A percentile compares a stretch with the other conserved stretches of the same genome.
phyloP scores from a whole-genome alignment of 164 flowering plant genomes.

The Magnolia sinica region DNA sequence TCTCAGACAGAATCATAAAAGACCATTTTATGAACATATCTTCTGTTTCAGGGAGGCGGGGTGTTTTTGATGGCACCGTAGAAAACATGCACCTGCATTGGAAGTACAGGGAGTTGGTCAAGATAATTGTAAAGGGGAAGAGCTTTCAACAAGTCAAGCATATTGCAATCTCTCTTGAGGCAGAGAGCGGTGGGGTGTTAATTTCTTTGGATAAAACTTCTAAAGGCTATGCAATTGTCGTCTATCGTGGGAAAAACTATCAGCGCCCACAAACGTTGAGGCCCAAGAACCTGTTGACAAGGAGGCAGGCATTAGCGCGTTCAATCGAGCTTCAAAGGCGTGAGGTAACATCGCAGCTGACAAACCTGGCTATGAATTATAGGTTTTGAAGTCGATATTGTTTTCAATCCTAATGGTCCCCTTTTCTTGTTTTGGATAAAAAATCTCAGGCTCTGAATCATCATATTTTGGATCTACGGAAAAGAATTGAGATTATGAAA shows the following conservation, averaged over 20 bases:
- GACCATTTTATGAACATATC: not conserved
- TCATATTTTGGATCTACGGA: constrained; percentile 56
- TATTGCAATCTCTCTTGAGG: constrained; percentile 77
- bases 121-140: constrained; percentile 64
- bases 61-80: constrained; percentile 74
- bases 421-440: not conserved
- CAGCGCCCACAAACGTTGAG: constrained; percentile 45
- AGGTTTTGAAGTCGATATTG: not conserved
- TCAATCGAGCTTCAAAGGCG: constrained; percentile 85
- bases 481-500: constrained; percentile 54
- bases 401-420: not conserved
- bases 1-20: not conserved
- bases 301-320: constrained; percentile 75
- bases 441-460: constrained; percentile 65
- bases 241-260: constrained; percentile 94
- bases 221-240: constrained; percentile 72
- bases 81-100: constrained; percentile 96
- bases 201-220: constrained; percentile 76
- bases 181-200: constrained; percentile 91
- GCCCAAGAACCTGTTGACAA: constrained; percentile 64
- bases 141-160: constrained; percentile 69
- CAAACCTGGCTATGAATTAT: not conserved
- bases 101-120: constrained; percentile 86
- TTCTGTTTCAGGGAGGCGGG: constrained; percentile 63
- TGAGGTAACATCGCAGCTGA: constrained; percentile 42